Percentiles rank a stretch among this genome's conserved stretches.
phyloP scores from a whole-genome alignment of 192 early-diverging fungal genomes.

The Phycomyces blakesleeanus region DNA sequence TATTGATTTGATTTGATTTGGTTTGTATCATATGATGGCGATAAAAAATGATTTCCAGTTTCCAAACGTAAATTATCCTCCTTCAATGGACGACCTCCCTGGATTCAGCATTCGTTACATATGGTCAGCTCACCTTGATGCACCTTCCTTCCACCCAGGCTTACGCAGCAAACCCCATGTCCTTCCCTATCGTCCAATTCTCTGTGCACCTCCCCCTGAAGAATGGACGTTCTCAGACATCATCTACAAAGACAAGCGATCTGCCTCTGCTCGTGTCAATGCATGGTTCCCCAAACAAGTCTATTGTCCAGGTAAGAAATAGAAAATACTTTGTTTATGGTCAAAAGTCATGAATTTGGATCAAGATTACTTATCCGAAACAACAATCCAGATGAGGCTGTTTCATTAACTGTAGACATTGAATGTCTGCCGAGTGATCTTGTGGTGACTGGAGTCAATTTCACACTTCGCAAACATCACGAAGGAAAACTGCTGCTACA shows the following conservation, averaged over 20 bases:
- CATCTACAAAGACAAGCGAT: slow-evolving; percentile 25
- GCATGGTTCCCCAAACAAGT: slow-evolving; percentile 19
- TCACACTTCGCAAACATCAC: slow-evolving; percentile 21
- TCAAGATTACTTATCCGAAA: background rate
- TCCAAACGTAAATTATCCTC: slow-evolving; percentile 39
- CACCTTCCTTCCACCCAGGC: slow-evolving; percentile 27
- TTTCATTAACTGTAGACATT: slow-evolving; percentile 3
- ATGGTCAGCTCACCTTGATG: slow-evolving; percentile 33
- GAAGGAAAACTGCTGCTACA: slow-evolving; percentile 25
- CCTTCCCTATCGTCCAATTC: slow-evolving; percentile 34
- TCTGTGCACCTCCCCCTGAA: slow-evolving; percentile 25
- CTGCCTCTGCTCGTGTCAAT: slow-evolving; percentile 11
- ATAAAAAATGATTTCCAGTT: too few relatives aligned
- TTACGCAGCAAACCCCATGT: slow-evolving; percentile 26
- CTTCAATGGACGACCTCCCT: slow-evolving; percentile 36
- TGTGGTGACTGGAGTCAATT: slow-evolving; percentile 9
- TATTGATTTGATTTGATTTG: too few relatives aligned
- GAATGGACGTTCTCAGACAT: slow-evolving; percentile 25
- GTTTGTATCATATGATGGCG: background rate
- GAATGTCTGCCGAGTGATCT: background rate
- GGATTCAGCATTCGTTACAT: slow-evolving; percentile 30
- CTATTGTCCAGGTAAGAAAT: slow-evolving; percentile 18
- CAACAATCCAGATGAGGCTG: background rate
- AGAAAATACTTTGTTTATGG: too few relatives aligned
- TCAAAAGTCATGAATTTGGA: background rate